These are phyloP conservation scores for Exophiala sp. DNA, from an alignment of 2,329 filamentous ascomycete species.

Conservation along the genomic window DNA sequence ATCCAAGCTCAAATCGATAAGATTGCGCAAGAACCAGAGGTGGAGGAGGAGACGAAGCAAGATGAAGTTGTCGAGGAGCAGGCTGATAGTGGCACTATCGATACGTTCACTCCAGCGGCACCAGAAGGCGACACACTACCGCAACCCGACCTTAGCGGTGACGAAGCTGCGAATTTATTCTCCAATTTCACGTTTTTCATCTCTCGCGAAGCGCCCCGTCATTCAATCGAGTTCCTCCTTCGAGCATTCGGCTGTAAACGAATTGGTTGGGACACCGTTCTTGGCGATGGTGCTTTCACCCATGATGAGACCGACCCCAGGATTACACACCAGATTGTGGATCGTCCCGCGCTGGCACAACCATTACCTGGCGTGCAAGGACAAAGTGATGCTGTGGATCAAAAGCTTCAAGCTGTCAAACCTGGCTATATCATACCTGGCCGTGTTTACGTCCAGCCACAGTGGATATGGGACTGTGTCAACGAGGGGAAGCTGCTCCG, in stretches of 20 bases:
- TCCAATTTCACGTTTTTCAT: constrained; percentile 85
- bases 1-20: constrained; percentile 62
- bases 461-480: constrained; percentile 97
- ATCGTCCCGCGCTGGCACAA: constrained; percentile 59
- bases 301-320: constrained; percentile 77
- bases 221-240: constrained; percentile 85
- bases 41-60: constrained; percentile 41
- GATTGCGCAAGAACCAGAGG: constrained; percentile 39
- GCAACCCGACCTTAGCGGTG: constrained; percentile 65
- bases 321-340: constrained; percentile 95
- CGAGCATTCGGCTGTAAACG: constrained; percentile 93
- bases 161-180: constrained; percentile 70
- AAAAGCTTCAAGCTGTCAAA: constrained; percentile 32
- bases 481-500: constrained; percentile 86
- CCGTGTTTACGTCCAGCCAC: constrained; percentile 86
- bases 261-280: constrained; percentile 85
- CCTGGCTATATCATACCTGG: constrained; percentile 77
- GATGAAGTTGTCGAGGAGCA: constrained; percentile 41
- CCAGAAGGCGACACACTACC: constrained; percentile 78
- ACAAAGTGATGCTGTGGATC: constrained; percentile 21
- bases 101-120: constrained; percentile 83
- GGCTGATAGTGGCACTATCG: constrained; percentile 52
- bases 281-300: constrained; percentile 89
- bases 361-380: constrained; percentile 41
- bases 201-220: constrained; percentile 85